Percentiles rank a stretch among this genome's conserved stretches.
These are phyloP conservation scores for Gaertneriomyces sp. DNA, from an alignment of 192 early-diverging fungal species.

Conservation along the genomic window DNA sequence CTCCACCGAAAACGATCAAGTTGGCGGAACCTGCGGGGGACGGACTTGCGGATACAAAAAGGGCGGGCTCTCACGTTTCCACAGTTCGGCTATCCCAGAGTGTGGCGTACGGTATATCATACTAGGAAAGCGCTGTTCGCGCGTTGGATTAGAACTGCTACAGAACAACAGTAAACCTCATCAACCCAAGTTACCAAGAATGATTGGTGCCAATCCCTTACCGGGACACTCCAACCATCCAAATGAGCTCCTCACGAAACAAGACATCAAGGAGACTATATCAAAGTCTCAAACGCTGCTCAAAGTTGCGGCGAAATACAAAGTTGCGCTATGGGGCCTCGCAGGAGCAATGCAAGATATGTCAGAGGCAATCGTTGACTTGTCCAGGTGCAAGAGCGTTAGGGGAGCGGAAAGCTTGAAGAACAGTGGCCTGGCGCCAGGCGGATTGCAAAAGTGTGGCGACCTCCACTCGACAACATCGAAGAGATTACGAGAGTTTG, in stretches of 20 bases:
- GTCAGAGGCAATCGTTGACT: slow-evolving; percentile 17
- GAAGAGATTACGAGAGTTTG: slow-evolving; percentile 19
- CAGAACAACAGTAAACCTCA: no score
- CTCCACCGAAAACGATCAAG: no score
- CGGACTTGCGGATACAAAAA: no score
- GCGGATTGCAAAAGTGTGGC: slow-evolving; percentile 14
- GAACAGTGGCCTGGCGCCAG: background rate
- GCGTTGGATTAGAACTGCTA: no score
- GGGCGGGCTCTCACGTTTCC: no score
- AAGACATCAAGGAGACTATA: slow-evolving; percentile 24
- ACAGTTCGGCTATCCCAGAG: no score
- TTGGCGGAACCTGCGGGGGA: no score
- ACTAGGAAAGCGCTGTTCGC: no score
- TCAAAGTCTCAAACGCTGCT: slow-evolving; percentile 3
- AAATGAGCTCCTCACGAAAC: slow-evolving; percentile 7
- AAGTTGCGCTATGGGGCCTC: slow-evolving; percentile 2
- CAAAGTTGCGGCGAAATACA: slow-evolving; percentile 22
- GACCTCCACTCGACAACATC: slow-evolving; percentile 24
- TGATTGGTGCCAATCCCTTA: no score
- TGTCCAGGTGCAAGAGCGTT: slow-evolving; percentile 14
- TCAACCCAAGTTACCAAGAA: no score
- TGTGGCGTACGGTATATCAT: no score
- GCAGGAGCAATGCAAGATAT: slow-evolving; percentile 21
- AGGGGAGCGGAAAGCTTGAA: slow-evolving; percentile 4
- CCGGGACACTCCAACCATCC: background rate